Base-by-base conservation (phyloP, 345 rosid species). In the Melaleuca alternifolia region DNA sequence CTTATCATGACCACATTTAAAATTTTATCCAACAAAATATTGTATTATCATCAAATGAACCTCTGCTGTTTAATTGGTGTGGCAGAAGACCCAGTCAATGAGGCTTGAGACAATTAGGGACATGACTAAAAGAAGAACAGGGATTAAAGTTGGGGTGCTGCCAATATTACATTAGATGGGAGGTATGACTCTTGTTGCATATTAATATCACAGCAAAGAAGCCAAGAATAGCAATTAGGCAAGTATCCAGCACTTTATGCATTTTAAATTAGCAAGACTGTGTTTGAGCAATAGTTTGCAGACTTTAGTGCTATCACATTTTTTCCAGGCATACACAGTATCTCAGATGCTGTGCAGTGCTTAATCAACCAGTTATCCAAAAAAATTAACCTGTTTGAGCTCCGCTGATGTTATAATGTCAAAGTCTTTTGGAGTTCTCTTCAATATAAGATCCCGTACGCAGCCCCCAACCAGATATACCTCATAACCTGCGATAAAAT, bases 381-480 rank as follows among this genome's bases (percentile, higher is more conserved):
- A n/a, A 53, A 54, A 50, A 13, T 10, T 24, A 88, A 96, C 99
- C 97, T 98, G 94, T 87, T 83, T 92, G 87, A 98, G 98, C 88
- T 96, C 92, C 54, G 98, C 99, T 82, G 99, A 93, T 54, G 99
- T 98, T 84, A 98, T 89, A 71, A 98, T 88, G 89, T 98, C 98
- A 24, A 96, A 98, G 90, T 98, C 99, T 86, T 95, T 94, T 1
- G 99, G 99, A 50, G 88, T 92, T 90, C 95, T 88, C 89, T 94
- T 93, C 88, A 98, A 88, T 65, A 96, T 92, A 89, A 98, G 98
- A 93, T 98, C 99, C 83, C 99, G 91, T 54, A 98, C 98, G 84
- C 99, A 95, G 16, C 99, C 99, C 87, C 99, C 99, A 12, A 98
- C 99, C 85, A 96, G 98, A 89, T 96, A 95, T 84, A 94, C 99